phyloP scores from a whole-genome alignment of 2,329 filamentous ascomycete genomes.

The Stachybotrys chartarum region DNA sequence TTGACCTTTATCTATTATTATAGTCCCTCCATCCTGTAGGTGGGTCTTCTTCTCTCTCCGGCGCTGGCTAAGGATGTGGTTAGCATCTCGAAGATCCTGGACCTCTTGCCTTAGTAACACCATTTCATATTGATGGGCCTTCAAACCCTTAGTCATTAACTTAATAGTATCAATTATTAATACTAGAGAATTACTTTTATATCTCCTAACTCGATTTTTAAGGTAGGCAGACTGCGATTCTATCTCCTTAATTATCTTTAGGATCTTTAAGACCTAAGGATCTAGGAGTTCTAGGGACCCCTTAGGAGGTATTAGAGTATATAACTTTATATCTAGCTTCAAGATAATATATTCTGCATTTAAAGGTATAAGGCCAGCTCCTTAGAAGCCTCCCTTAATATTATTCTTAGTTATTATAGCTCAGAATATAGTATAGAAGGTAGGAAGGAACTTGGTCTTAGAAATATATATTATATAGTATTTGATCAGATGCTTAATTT shows the following conservation, averaged over 20 bases:
- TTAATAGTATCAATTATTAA: conserved; percentile 2
- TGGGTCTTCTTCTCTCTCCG: no score
- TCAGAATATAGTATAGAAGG: no score
- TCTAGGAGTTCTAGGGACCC: not conserved
- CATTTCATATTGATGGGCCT: not conserved
- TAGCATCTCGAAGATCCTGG: no score
- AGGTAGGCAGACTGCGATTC: conserved; percentile 3
- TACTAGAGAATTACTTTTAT: conserved; percentile 2
- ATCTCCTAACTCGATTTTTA: conserved; percentile 2
- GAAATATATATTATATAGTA: not conserved
- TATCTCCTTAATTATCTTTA: no score
- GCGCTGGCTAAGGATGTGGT: no score
- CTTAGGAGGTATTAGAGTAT: no score
- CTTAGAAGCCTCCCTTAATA: not conserved
- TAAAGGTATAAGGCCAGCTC: no score
- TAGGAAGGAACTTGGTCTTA: no score
- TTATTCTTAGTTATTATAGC: no score
- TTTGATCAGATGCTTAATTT: not conserved
- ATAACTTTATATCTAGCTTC: not conserved
- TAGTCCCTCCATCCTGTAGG: no score
- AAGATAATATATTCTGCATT: not conserved
- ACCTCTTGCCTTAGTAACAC: conserved; percentile 3
- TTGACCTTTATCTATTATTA: no score
- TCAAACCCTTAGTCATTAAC: not conserved
- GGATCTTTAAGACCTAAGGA: not conserved